Conservation (phyloP, 495 filamentous ascomycete species). For the Podospora australis region DNA sequence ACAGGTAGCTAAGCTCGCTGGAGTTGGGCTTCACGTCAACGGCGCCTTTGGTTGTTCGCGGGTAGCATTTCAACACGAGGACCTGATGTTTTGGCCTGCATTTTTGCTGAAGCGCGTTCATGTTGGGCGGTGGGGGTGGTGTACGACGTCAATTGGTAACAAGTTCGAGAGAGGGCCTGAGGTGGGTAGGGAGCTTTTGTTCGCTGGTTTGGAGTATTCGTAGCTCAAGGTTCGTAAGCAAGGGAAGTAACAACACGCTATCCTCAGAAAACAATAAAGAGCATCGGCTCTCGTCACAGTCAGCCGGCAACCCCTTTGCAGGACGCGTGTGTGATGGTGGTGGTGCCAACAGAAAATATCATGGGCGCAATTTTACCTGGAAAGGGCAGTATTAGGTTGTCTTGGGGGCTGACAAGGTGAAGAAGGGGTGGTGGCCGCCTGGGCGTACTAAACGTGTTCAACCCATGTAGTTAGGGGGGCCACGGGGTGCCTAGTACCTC, state of each 20-base stretch:
- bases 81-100: conserved; percentile 90
- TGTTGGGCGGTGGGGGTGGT: conserved; percentile 31
- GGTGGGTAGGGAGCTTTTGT: no score
- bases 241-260: no score
- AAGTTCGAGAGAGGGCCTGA: no score
- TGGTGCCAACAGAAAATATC: conserved; percentile 9
- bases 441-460: conserved; percentile 8
- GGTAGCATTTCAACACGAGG: conserved; percentile 88
- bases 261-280: no score
- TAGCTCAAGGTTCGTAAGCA: no score
- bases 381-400: not conserved
- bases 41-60: conserved; percentile 78
- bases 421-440: not conserved
- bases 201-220: no score
- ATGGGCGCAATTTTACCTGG: conserved; percentile 12
- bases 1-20: conserved; percentile 87
- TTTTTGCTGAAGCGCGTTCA: conserved; percentile 52
- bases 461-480: conserved; percentile 1
- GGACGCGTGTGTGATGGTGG: conserved; percentile 3
- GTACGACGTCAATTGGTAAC: no score
- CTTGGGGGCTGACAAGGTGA: conserved; percentile 6
- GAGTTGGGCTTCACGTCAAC: conserved; percentile 88
- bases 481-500: not conserved
- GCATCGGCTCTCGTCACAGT: no score
- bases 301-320: not conserved